Conservation (phyloP, 208 protist species). For the Trypanosoma brucei region DNA sequence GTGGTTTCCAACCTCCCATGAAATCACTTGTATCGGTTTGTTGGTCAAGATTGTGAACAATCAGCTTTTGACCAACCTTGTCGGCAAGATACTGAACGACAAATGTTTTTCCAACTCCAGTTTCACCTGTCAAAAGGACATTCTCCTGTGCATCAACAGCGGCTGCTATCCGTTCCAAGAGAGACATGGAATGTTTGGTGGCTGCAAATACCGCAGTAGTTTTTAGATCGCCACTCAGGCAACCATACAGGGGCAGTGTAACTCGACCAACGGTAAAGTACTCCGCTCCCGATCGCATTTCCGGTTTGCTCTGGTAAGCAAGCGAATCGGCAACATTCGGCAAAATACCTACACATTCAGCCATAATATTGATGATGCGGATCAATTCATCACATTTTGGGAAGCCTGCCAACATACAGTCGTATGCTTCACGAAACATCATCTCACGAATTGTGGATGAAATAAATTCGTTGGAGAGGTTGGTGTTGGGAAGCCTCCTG, state of each 20-base stretch:
- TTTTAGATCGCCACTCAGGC: constrained; percentile 28
- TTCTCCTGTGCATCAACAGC: constrained; percentile 93
- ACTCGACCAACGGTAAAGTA: constrained; percentile 63
- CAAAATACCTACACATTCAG: constrained; percentile 53
- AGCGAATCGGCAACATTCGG: constrained; percentile 59
- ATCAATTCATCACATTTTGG: constrained; percentile 46
- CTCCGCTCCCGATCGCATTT: constrained; percentile 37
- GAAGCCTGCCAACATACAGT: constrained; percentile 85
- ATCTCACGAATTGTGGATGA: constrained; percentile 82
- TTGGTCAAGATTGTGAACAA: constrained; percentile 98
- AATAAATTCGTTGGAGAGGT: constrained; percentile 39
- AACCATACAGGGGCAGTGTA: constrained; percentile 40
- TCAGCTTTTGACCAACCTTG: constrained; percentile 87
- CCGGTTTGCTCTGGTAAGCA: constrained; percentile 61
- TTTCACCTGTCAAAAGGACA: constrained; percentile 98
- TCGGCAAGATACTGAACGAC: constrained; percentile 91
- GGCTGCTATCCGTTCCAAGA: constrained; percentile 94
- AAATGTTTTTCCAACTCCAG: constrained; percentile 96
- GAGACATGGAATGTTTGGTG: constrained; percentile 89
- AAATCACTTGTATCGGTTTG: constrained; percentile 99
- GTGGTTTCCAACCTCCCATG: constrained; percentile 99
- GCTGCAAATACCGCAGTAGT: constrained; percentile 91
- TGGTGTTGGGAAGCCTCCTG: constrained; percentile 27
- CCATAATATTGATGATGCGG: constrained; percentile 33
- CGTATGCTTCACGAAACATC: constrained; percentile 92